Base-by-base conservation (phyloP, 1,284 basidiomycete genomes). In the Golubevia pallescens region DNA sequence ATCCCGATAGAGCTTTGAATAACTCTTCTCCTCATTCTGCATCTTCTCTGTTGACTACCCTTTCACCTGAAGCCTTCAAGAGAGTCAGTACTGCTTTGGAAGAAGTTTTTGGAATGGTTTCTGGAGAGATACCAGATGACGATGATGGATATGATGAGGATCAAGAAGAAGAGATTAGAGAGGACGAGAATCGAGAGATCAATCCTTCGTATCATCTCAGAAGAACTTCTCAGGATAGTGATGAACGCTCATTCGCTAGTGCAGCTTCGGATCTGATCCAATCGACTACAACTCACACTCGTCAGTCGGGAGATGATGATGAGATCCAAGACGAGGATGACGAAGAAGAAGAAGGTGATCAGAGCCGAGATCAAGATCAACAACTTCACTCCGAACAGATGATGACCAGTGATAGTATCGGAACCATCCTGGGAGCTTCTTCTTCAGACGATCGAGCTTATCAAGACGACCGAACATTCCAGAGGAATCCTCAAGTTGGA, bases 61-160 rank as follows among this genome's bases (percentile, higher is more conserved):
- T 75, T 48, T 66, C 73, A 7, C 78, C 78, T 0, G 77, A 81
- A 57, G 75, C 77, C 10, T 79, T 79, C 69, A 70, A 74, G 34
- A 69, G 78, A 56, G 75, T 81, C 67, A 79, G 77, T 63, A 79
- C 75, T 1, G 78, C 78, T 0, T 68, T 81, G 6, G 73, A 78
- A 23, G 78, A 81, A 57, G 75, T 81, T 3, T 79, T 74, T 48
- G 73, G 67, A 14, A 65, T 75, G 38, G 72, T 80, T n/a, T 66
- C 75, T 60, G 42, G 16, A 42, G 57, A 21, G 23, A 53, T 8
- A 28, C 57, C 13, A 24, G 65, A 55, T 13, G 57, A 32, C 3
- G 57, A 54, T 10, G 66, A 57, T 13, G 63, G 38, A n/a, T 59
- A 61, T 32, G 63, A 67, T 58, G 53, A 32, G 8, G 56, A 57